A percentile compares a stretch with the other conserved stretches of the same genome.
Conservation (phyloP, 2,329 filamentous ascomycete species). For the Sarocladiaceae sp. region DNA sequence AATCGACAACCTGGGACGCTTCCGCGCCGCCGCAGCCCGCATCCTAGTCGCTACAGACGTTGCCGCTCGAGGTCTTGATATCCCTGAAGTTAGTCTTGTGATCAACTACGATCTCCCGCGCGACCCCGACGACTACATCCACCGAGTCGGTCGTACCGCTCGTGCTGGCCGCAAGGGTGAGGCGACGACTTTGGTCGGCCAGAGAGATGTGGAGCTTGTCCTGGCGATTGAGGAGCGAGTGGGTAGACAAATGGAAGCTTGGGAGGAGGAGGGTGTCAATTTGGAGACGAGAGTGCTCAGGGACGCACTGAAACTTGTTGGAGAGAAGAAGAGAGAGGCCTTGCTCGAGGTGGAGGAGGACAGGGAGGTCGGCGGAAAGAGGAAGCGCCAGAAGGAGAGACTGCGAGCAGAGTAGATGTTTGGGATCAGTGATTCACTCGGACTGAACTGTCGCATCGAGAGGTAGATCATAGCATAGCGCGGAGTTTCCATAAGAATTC, state of each 20-base stretch:
- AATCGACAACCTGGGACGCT: slow-evolving; percentile 82
- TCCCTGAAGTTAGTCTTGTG: slow-evolving; percentile 84
- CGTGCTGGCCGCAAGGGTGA: slow-evolving; percentile 83
- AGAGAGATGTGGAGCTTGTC: slow-evolving; percentile 88
- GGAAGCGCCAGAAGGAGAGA: slow-evolving; percentile 59
- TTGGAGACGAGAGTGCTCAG: slow-evolving; percentile 85
- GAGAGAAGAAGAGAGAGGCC: slow-evolving; percentile 94
- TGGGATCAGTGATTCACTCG: too few species aligned
- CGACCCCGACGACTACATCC: slow-evolving; percentile 97
- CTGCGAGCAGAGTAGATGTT: slow-evolving; percentile 33
- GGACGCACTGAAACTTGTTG: slow-evolving; percentile 82
- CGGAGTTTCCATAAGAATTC: too few species aligned
- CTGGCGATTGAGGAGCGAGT: slow-evolving; percentile 84
- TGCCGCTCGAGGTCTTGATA: slow-evolving; percentile 89
- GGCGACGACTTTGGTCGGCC: slow-evolving; percentile 83
- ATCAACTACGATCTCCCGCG: slow-evolving; percentile 94
- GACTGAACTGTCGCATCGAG: too few species aligned
- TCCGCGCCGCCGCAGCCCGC: slow-evolving; percentile 82
- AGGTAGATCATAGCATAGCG: too few species aligned
- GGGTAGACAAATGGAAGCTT: slow-evolving; percentile 74
- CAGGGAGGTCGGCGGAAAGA: slow-evolving; percentile 85
- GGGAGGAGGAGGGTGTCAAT: slow-evolving; percentile 87
- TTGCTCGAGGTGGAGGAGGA: slow-evolving; percentile 88
- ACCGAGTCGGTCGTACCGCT: slow-evolving; percentile 91
- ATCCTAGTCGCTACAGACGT: slow-evolving; percentile 95